Base-by-base conservation (phyloP, 2,329 filamentous ascomycete genomes). In the Biscogniauxia marginata region DNA sequence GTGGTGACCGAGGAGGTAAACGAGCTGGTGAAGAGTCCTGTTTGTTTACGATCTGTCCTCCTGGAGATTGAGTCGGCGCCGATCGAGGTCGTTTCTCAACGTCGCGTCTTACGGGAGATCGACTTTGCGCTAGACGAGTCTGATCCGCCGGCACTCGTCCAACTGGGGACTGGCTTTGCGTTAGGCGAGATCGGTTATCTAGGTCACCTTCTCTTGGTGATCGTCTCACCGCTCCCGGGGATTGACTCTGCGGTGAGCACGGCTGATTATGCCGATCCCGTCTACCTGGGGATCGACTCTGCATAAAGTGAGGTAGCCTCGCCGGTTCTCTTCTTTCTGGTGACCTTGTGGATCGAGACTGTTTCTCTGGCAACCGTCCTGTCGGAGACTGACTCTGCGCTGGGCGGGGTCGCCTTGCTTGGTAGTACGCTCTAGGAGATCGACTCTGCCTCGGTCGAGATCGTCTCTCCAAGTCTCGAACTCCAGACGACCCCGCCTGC, bases 231-330 rank as follows among this genome's bases (percentile, higher is more conserved):
- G 44, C 18, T 7, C 20, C 20, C 4, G 44, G 13, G 11, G 18
- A 20, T 13, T 8, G 18, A 11, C 44, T 20, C 44, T 46, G 44
- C 4, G 44, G 44, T 39, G 30, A 39, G 9, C 30, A 11, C 5
- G 11, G 20, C n/a, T 22, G 20, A 9, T 24, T 49, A 25, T 21
- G 11, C 19, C 16, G 18, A 7, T 53, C 51, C 39, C 21, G 45
- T 48, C 25, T 47, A 7, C 53, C 57, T 4, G 62, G 57, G 23
- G 59, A 63, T 43, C 50, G 58, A 50, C 58, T 62, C 23, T 56
- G 45, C 16, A 18, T 21, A 5, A 18, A 46, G 18, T 4, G 45
- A 7, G 13, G 13, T 16, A 18, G 45, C 3, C 1, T 20, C 20
- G 18, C 13, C 18, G 11, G 45, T 6, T 23, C 21, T 46, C 45